Conservation (phyloP, 2,329 filamentous ascomycete genomes). For the Hypoxylon rubiginosum region DNA sequence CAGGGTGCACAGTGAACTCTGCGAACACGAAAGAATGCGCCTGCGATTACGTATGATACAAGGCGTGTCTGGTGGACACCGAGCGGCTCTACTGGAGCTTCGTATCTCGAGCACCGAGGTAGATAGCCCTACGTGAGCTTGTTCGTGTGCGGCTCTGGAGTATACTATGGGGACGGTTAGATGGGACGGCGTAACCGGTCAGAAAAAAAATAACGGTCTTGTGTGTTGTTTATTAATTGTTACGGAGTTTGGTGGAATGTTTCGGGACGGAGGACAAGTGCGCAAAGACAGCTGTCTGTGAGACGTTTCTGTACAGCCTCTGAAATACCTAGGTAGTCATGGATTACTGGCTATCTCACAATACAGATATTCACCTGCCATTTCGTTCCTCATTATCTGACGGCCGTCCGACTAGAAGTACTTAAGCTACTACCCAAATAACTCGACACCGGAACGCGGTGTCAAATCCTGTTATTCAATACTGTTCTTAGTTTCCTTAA, state of each 20-base stretch:
- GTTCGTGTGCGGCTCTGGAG: conserved; percentile 9
- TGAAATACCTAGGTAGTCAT: neutral
- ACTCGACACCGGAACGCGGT: neutral
- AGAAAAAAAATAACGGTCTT: neutral
- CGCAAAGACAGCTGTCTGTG: conserved; percentile 44
- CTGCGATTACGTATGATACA: conserved; percentile 10
- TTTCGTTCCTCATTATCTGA: neutral
- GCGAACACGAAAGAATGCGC: neutral
- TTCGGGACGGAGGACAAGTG: conserved; percentile 41
- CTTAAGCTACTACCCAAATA: neutral
- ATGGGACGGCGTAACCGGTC: too few species aligned
- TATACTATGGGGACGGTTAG: neutral
- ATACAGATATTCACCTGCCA: neutral
- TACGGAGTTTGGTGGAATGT: conserved; percentile 27
- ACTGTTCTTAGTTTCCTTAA: neutral
- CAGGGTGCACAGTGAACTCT: conserved; percentile 22
- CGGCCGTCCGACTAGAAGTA: neutral
- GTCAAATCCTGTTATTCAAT: neutral
- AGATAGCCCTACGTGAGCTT: neutral
- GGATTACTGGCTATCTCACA: neutral
- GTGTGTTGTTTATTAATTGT: conserved; percentile 22
- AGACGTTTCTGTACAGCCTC: conserved; percentile 25
- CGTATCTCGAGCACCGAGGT: conserved; percentile 6
- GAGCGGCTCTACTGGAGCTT: conserved; percentile 2
- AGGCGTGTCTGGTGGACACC: conserved; percentile 10